phyloP scores from a whole-genome alignment of 208 protist species.

The Blastocrithidia nonstop region DNA sequence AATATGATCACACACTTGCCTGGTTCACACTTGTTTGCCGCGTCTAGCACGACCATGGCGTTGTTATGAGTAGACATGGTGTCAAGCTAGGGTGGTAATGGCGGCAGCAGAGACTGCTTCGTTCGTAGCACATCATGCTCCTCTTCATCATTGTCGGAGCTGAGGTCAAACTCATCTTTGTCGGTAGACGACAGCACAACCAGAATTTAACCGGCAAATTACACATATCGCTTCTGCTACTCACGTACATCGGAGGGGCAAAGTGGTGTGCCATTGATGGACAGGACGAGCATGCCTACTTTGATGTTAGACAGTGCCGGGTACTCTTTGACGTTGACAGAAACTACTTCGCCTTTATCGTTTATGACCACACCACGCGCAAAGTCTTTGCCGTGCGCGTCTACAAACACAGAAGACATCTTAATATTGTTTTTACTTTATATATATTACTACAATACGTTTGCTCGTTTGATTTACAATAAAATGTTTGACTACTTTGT shows the following conservation, averaged over 20 bases:
- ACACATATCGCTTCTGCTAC: slow-evolving; percentile 29
- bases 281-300: slow-evolving; percentile 54
- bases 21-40: slow-evolving; percentile 20
- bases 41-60: slow-evolving; percentile 42
- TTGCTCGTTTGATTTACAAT: neutral
- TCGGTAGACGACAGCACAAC: slow-evolving; percentile 18
- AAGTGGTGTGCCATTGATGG: slow-evolving; percentile 53
- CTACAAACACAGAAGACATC: slow-evolving; percentile 35
- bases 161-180: slow-evolving; percentile 73
- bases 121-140: slow-evolving; percentile 27
- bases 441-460: slow-evolving; percentile 2
- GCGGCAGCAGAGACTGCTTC: slow-evolving; percentile 12
- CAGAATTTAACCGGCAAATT: slow-evolving; percentile 24
- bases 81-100: slow-evolving; percentile 18
- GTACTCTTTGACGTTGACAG: slow-evolving; percentile 14
- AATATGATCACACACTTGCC: slow-evolving; percentile 74
- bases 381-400: slow-evolving; percentile 32
- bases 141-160: slow-evolving; percentile 52
- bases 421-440: no score
- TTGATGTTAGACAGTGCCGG: slow-evolving; percentile 19
- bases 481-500: neutral
- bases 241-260: slow-evolving; percentile 12
- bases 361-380: slow-evolving; percentile 27
- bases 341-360: slow-evolving; percentile 26
- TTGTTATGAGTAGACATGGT: slow-evolving; percentile 27